These are phyloP conservation scores for Pythium sp. DNA, from an alignment of 352 stramenopile species.

Conservation along the genomic window DNA sequence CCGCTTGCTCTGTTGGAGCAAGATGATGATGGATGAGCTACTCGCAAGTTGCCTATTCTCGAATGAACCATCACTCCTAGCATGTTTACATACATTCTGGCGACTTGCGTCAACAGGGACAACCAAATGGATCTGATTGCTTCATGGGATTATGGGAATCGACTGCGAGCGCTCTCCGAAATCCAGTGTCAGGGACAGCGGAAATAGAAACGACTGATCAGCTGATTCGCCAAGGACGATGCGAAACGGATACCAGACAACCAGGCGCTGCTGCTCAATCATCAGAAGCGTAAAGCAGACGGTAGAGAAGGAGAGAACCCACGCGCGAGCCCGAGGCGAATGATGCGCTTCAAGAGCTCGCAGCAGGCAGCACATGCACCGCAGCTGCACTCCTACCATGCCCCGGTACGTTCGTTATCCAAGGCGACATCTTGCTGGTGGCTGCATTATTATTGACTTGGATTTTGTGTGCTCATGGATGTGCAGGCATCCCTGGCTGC, in stretches of 20 bases:
- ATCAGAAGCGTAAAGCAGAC: not conserved
- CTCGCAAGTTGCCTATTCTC: constrained; percentile 4
- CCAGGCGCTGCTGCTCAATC: no score
- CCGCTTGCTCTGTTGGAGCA: not conserved
- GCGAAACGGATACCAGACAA: no score
- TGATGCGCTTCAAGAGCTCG: not conserved
- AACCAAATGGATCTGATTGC: not conserved
- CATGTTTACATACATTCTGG: not conserved
- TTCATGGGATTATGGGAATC: not conserved
- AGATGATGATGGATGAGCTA: constrained; percentile 1
- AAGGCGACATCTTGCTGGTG: not conserved
- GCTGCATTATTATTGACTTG: not conserved
- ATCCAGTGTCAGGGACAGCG: no score
- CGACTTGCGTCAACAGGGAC: not conserved
- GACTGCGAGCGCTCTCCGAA: no score
- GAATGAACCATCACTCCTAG: not conserved
- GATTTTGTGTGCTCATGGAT: not conserved
- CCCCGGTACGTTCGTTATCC: not conserved
- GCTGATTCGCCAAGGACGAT: no score
- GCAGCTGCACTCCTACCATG: not conserved
- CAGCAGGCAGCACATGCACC: not conserved
- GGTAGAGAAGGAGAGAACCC: not conserved
- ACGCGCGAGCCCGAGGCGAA: not conserved
- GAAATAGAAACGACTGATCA: no score
- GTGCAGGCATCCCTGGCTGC: not conserved